Percentiles rank a stretch among this genome's conserved stretches.
Conservation (phyloP, 371 early-diverging fungal genomes). For the Zychaea mexicana region DNA sequence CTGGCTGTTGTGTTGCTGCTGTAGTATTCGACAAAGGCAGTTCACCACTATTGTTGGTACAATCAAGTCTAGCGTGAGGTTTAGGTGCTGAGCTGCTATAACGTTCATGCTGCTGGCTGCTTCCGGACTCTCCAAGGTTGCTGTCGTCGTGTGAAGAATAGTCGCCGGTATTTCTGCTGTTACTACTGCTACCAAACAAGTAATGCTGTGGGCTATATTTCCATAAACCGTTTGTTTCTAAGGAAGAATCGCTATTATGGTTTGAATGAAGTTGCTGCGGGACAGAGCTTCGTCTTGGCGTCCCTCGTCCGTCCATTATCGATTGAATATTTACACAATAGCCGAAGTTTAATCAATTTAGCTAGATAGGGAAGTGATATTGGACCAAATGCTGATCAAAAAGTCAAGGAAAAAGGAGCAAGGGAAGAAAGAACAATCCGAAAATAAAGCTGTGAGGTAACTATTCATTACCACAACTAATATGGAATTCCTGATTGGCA, state of each 20-base stretch:
- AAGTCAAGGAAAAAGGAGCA: not conserved
- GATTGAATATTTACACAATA: too few species aligned
- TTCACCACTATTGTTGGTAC: not conserved
- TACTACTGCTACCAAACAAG: not conserved
- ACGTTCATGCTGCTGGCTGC: not conserved
- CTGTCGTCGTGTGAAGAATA: not conserved
- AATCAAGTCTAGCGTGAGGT: not conserved
- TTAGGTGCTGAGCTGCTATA: not conserved
- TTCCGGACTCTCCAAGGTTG: not conserved
- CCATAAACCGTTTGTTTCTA: not conserved
- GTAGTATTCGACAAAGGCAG: not conserved
- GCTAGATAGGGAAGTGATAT: not conserved
- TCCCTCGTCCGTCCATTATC: not conserved
- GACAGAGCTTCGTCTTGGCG: not conserved
- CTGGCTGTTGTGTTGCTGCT: not conserved
- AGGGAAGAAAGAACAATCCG: not conserved
- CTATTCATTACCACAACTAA: not conserved
- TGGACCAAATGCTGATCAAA: not conserved
- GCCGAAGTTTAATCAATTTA: not conserved
- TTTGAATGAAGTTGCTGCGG: not conserved
- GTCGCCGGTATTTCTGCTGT: not conserved
- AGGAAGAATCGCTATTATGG: not conserved
- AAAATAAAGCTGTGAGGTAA: not conserved
- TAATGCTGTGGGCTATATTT: not conserved
- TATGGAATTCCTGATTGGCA: slow-evolving; percentile 3